Evolutionary conservation across 2,329 filamentous ascomycete genomes (phyloP).

Genomic region (Chaetomiaceae sp.): DNA sequence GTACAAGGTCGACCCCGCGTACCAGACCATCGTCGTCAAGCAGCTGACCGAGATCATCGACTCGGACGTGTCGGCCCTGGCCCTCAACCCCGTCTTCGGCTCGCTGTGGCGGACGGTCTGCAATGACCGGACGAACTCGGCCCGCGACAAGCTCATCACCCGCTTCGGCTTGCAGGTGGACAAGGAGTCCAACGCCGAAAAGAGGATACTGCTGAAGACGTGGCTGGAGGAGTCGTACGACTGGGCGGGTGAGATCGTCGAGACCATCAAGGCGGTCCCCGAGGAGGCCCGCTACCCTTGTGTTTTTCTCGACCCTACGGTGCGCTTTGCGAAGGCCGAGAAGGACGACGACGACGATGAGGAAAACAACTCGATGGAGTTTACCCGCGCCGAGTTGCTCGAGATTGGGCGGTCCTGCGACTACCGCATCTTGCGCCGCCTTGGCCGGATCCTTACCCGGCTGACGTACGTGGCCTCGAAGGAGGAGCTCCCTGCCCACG

Average conservation of each 20-base stretch:
- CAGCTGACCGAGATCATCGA: conserved; percentile 42
- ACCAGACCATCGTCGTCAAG: conserved; percentile 36
- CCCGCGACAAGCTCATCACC: conserved; percentile 39
- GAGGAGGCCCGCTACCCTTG: conserved; percentile 41
- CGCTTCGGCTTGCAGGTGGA: conserved; percentile 40
- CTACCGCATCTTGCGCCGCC: conserved; percentile 41
- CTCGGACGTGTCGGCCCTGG: conserved; percentile 40
- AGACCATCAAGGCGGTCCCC: conserved; percentile 35
- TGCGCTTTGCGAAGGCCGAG: conserved; percentile 31
- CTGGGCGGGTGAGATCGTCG: conserved; percentile 40
- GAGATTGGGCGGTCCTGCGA: conserved; percentile 51
- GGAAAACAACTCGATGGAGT: conserved; percentile 29
- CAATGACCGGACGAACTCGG: conserved; percentile 40
- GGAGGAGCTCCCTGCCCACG: conserved; percentile 41
- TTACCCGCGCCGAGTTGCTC: conserved; percentile 44
- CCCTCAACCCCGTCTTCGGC: conserved; percentile 48
- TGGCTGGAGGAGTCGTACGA: conserved; percentile 52
- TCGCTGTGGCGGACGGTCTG: conserved; percentile 47
- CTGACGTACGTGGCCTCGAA: conserved; percentile 40
- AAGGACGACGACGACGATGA: conserved; percentile 25
- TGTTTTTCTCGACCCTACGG: conserved; percentile 47
- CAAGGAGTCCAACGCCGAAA: conserved; percentile 29
- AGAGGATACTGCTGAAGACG: conserved; percentile 38
- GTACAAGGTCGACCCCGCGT: conserved; percentile 37
- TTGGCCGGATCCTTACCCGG: conserved; percentile 44